Evolutionary conservation across 2,329 filamentous ascomycete genomes (phyloP).

Genomic region (Thyridium curvatum): DNA sequence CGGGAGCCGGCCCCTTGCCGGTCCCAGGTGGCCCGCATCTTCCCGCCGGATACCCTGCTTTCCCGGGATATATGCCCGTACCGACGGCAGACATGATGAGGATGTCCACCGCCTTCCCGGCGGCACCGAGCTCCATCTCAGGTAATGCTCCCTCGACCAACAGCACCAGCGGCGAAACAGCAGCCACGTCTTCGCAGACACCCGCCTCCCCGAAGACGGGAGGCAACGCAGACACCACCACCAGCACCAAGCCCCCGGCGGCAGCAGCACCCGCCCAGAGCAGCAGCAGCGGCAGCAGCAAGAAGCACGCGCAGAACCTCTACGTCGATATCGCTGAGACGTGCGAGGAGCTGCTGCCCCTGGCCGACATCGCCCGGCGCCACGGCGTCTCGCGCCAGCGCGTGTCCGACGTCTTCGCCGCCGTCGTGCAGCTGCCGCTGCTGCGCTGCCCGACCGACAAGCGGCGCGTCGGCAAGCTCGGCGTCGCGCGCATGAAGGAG

Average conservation of each 20-base stretch:
- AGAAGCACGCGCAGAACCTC: slow-evolving; percentile 28
- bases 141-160: too few species aligned
- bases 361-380: slow-evolving; percentile 35
- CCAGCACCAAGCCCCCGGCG: not conserved
- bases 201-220: not conserved
- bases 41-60: too few species aligned
- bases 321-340: slow-evolving; percentile 44
- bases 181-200: not conserved
- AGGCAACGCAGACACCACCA: not conserved
- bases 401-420: slow-evolving; percentile 39
- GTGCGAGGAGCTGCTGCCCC: slow-evolving; percentile 37
- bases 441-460: slow-evolving; percentile 37
- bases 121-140: too few species aligned
- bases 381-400: slow-evolving; percentile 34
- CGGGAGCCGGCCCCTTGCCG: too few species aligned
- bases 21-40: too few species aligned
- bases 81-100: too few species aligned
- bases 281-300: slow-evolving; percentile 17
- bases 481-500: slow-evolving; percentile 32
- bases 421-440: slow-evolving; percentile 40
- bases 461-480: slow-evolving; percentile 32
- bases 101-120: too few species aligned
- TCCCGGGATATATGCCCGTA: too few species aligned
- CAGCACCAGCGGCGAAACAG: too few species aligned
- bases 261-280: slow-evolving; percentile 5